These are phyloP conservation scores for Cladosporium sp. DNA, from an alignment of 2,329 filamentous ascomycete genomes.

Conservation along the genomic window DNA sequence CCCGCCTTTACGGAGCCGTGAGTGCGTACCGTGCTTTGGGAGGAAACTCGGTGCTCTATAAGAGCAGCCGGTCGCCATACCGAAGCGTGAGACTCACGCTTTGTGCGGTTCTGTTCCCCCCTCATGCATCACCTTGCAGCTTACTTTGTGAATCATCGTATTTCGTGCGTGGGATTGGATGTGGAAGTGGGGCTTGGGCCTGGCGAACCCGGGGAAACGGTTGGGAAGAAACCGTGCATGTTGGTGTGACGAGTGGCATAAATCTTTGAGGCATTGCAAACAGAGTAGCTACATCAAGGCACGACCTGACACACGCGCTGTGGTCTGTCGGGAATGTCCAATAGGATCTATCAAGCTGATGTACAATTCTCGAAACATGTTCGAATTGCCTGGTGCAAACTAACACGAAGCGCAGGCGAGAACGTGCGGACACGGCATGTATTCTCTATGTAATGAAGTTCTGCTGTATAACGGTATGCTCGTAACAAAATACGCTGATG, in stretches of 20 bases:
- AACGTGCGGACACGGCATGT: no score
- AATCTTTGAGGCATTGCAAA: neutral
- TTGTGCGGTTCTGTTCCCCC: neutral
- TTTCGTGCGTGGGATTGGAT: neutral
- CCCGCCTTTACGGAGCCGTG: neutral
- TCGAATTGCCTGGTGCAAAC: no score
- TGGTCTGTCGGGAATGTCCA: no score
- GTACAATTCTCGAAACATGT: no score
- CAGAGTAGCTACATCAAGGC: no score
- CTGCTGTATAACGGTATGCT: no score
- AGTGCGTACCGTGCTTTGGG: neutral
- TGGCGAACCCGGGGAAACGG: neutral
- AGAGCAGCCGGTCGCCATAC: conserved; percentile 1
- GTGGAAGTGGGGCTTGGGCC: neutral
- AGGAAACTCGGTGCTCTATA: conserved; percentile 4
- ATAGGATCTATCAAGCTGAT: no score
- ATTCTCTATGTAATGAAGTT: no score
- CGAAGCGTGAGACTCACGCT: neutral
- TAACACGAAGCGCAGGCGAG: no score
- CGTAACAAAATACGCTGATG: neutral
- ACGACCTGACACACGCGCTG: no score
- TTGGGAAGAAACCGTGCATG: neutral
- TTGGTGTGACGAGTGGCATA: neutral
- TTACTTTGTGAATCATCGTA: neutral
- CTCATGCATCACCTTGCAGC: neutral